Evolutionary conservation across 2,329 filamentous ascomycete species (phyloP).

Genomic region (Zymoseptoria pseudotritici): DNA sequence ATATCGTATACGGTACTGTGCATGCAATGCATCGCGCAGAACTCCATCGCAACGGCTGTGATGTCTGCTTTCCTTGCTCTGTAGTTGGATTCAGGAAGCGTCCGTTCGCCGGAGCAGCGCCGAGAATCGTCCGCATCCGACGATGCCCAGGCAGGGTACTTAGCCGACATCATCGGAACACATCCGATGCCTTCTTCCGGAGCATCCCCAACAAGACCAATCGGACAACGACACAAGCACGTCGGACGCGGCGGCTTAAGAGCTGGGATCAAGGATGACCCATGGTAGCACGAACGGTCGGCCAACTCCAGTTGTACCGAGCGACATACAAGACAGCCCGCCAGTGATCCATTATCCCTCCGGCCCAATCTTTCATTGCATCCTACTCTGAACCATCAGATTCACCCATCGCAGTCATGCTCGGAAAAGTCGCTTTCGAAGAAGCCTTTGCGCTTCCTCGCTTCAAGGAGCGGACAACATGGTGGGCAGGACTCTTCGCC

Average conservation of each 20-base stretch:
- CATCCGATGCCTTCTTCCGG: background rate
- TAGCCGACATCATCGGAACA: background rate
- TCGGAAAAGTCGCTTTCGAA: constrained; percentile 55
- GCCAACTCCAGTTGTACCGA: background rate
- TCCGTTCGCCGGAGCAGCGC: too few species aligned
- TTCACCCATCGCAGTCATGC: constrained; percentile 33
- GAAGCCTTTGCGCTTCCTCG: constrained; percentile 56
- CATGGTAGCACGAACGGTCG: background rate
- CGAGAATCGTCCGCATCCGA: too few species aligned
- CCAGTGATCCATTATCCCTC: background rate
- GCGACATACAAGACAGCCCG: background rate
- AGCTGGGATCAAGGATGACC: background rate
- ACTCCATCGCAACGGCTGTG: too few species aligned
- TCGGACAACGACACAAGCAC: background rate
- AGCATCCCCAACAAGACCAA: background rate
- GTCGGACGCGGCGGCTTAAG: background rate
- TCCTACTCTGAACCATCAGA: background rate
- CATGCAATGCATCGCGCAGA: too few species aligned
- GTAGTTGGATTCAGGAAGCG: too few species aligned
- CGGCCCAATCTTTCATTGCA: background rate
- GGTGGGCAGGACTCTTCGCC: constrained; percentile 56
- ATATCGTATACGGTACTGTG: too few species aligned
- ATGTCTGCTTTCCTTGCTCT: too few species aligned
- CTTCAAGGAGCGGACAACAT: constrained; percentile 50
- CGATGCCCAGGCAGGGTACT: background rate